Evolutionary conservation across 129 eudicot genomes (phyloP).

Genomic region (Arctium lappa): DNA sequence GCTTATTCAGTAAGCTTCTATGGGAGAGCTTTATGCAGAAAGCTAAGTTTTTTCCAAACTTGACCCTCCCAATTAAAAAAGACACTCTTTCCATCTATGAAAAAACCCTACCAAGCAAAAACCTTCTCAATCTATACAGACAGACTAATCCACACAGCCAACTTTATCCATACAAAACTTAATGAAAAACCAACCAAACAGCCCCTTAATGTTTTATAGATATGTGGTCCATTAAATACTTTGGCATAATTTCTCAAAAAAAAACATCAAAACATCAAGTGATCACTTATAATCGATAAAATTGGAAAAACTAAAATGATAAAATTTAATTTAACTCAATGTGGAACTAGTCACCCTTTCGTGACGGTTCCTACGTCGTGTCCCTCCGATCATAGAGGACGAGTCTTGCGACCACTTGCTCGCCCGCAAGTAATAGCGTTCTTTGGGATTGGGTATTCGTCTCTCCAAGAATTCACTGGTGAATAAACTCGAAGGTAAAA

Average conservation of each 20-base stretch:
- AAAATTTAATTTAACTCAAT: slow-evolving; percentile 7
- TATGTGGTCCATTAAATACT: background rate
- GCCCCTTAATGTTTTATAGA: no score
- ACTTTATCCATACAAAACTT: no score
- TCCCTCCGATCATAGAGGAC: slow-evolving; percentile 45
- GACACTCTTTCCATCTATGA: no score
- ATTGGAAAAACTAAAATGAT: slow-evolving; percentile 8
- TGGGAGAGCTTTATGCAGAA: no score
- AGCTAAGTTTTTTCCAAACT: no score
- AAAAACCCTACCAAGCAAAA: no score
- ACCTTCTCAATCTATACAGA: no score
- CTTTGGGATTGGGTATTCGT: slow-evolving; percentile 78
- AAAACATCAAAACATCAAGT: background rate
- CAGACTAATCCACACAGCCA: no score
- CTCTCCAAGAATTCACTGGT: slow-evolving; percentile 67
- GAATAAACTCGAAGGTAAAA: slow-evolving; percentile 83
- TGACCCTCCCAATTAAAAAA: no score
- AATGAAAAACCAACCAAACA: no score
- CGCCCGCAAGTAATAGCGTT: slow-evolving; percentile 89
- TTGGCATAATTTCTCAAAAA: background rate
- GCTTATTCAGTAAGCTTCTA: no score
- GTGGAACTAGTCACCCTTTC: slow-evolving; percentile 67
- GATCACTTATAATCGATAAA: background rate
- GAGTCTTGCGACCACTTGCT: slow-evolving; percentile 68
- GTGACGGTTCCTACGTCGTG: slow-evolving; percentile 36